Evolutionary conservation across 495 filamentous ascomycete genomes (phyloP).

Genomic region (Ascodesmis nigricans): DNA sequence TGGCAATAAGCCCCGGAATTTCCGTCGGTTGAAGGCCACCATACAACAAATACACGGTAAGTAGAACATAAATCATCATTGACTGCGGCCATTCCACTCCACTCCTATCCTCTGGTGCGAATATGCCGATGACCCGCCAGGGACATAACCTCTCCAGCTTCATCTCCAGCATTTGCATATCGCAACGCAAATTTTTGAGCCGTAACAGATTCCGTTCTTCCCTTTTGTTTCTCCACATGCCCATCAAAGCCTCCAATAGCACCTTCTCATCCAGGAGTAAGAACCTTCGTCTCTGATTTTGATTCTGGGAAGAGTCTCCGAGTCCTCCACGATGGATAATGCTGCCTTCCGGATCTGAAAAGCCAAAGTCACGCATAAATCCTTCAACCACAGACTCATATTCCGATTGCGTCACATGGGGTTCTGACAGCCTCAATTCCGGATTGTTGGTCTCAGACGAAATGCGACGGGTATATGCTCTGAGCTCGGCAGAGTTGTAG

Average conservation of each 20-base stretch:
- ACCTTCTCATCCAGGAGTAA: not conserved
- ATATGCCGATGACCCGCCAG: not conserved
- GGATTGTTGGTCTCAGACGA: no score
- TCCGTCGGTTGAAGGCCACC: conserved; percentile 9
- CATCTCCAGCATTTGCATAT: not conserved
- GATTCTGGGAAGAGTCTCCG: not conserved
- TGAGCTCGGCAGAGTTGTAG: not conserved
- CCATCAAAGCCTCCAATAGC: not conserved
- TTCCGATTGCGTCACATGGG: not conserved
- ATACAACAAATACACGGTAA: conserved; percentile 14
- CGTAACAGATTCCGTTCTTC: conserved; percentile 1
- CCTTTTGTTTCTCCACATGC: not conserved
- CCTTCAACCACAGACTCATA: not conserved
- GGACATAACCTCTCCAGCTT: conserved; percentile 1
- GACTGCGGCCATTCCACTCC: not conserved
- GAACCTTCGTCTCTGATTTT: not conserved
- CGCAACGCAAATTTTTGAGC: conserved; percentile 1
- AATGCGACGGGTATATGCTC: no score
- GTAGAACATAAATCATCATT: conserved; percentile 1
- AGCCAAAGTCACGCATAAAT: conserved; percentile 1
- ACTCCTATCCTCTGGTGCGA: not conserved
- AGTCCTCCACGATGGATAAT: not conserved
- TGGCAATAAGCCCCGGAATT: conserved; percentile 5
- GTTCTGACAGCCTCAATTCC: no score
- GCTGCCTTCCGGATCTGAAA: not conserved